phyloP scores from a whole-genome alignment of 2,329 filamentous ascomycete genomes.

The Gaeumannomyces tritici region DNA sequence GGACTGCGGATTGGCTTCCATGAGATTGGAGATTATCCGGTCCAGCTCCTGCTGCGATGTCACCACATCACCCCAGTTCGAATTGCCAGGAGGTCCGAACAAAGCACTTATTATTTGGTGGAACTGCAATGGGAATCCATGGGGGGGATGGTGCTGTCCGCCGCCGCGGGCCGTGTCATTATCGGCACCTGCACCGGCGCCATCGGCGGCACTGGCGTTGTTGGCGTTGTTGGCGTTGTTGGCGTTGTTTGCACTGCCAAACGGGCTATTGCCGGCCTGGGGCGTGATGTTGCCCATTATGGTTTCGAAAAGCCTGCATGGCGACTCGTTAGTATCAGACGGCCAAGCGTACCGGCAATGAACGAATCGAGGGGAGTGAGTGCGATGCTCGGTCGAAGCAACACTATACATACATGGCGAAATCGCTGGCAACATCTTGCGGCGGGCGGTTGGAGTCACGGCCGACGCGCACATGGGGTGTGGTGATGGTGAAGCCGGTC shows the following conservation, averaged over 20 bases:
- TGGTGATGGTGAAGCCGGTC: conserved; percentile 39
- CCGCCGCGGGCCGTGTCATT: conserved; percentile 1
- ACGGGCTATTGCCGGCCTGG: conserved; percentile 15
- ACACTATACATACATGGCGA: conserved; percentile 32
- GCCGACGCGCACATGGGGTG: conserved; percentile 19
- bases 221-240: conserved; percentile 10
- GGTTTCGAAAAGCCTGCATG: conserved; percentile 34
- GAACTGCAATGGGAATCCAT: conserved; percentile 28
- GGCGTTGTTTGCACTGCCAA: conserved; percentile 10
- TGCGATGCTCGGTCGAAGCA: conserved; percentile 20
- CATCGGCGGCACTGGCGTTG: conserved; percentile 10
- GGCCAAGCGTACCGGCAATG: not conserved
- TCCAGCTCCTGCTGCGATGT: conserved; percentile 88
- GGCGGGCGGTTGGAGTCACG: not conserved
- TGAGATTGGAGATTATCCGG: conserved; percentile 74
- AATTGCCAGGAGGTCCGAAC: conserved; percentile 40
- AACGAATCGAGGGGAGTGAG: not conserved
- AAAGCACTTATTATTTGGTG: conserved; percentile 43
- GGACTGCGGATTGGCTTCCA: conserved; percentile 70
- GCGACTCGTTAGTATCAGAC: not conserved
- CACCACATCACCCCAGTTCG: conserved; percentile 66
- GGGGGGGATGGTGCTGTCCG: conserved; percentile 5
- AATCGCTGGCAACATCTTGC: conserved; percentile 15
- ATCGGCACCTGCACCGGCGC: conserved; percentile 11
- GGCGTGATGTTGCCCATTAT: conserved; percentile 25